Evolutionary conservation across 257 asterid species (phyloP).

Genomic region (Solanum virginianum): DNA sequence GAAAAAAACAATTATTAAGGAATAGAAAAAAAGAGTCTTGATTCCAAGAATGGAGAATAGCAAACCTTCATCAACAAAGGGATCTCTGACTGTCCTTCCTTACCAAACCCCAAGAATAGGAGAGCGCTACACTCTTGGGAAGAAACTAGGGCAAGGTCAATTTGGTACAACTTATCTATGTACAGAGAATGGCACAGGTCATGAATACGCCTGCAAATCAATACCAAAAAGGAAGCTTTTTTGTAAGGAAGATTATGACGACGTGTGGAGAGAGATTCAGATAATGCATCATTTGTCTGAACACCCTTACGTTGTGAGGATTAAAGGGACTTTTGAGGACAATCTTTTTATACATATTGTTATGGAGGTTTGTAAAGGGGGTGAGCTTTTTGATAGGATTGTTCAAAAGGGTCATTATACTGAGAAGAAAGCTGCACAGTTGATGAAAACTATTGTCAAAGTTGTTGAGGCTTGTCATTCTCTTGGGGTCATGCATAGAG

Average conservation of each 20-base stretch:
- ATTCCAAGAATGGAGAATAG: neutral
- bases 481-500: slow-evolving; percentile 18
- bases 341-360: slow-evolving; percentile 8
- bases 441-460: slow-evolving; percentile 9
- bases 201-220: slow-evolving; percentile 11
- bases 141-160: slow-evolving; percentile 13
- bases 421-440: slow-evolving; percentile 9
- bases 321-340: slow-evolving; percentile 14
- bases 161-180: slow-evolving; percentile 14
- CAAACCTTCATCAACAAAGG: slow-evolving; percentile 1
- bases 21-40: neutral
- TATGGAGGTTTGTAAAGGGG: slow-evolving; percentile 19
- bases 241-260: slow-evolving; percentile 6
- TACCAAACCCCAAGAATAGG: slow-evolving; percentile 4
- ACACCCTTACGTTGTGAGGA: slow-evolving; percentile 8
- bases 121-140: slow-evolving; percentile 6
- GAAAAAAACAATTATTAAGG: neutral
- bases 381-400: slow-evolving; percentile 15
- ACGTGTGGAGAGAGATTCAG: slow-evolving; percentile 12
- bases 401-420: slow-evolving; percentile 15
- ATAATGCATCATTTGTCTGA: slow-evolving; percentile 15
- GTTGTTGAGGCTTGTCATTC: slow-evolving; percentile 14
- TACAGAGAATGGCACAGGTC: slow-evolving; percentile 3
- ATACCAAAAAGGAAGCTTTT: slow-evolving; percentile 4
- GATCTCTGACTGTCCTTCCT: neutral